Evolutionary conservation across 2,329 filamentous ascomycete genomes (phyloP).

Genomic region (Hymenoscyphus fraxineus): DNA sequence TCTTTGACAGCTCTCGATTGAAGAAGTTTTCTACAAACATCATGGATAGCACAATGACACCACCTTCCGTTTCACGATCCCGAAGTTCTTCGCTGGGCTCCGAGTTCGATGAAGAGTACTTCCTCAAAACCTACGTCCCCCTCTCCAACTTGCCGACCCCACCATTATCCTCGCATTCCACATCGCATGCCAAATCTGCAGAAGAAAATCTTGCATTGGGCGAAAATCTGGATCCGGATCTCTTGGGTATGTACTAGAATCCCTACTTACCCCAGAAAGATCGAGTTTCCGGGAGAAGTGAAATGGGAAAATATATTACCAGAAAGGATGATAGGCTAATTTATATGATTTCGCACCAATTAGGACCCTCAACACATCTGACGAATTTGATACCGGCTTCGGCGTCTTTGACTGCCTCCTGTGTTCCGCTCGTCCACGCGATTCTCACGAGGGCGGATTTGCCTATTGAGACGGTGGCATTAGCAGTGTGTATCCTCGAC

Average conservation of each 20-base stretch:
- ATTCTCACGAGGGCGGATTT: slow-evolving; percentile 56
- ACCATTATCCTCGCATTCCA: slow-evolving; percentile 46
- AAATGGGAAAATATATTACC: neutral
- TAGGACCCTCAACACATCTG: slow-evolving; percentile 63
- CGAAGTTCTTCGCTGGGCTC: slow-evolving; percentile 26
- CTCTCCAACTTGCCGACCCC: slow-evolving; percentile 66
- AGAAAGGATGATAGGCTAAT: slow-evolving; percentile 27
- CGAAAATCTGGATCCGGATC: slow-evolving; percentile 29
- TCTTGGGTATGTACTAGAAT: slow-evolving; percentile 27
- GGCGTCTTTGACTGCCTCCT: slow-evolving; percentile 56
- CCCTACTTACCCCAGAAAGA: too few species aligned
- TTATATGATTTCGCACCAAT: slow-evolving; percentile 13
- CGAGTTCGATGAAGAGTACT: slow-evolving; percentile 35
- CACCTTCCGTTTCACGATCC: slow-evolving; percentile 27
- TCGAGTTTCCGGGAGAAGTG: too few species aligned
- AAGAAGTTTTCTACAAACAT: neutral
- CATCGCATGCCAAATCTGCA: slow-evolving; percentile 19
- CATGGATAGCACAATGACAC: slow-evolving; percentile 22
- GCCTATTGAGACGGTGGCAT: slow-evolving; percentile 57
- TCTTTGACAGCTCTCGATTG: slow-evolving; percentile 14
- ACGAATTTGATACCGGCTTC: slow-evolving; percentile 63
- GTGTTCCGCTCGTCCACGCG: slow-evolving; percentile 55
- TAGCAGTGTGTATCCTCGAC: slow-evolving; percentile 65
- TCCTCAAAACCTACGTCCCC: slow-evolving; percentile 57
- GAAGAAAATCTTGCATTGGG: slow-evolving; percentile 21